These are phyloP conservation scores for Serpula lacrymans DNA, from an alignment of 768 basidiomycete species.

Conservation along the genomic window DNA sequence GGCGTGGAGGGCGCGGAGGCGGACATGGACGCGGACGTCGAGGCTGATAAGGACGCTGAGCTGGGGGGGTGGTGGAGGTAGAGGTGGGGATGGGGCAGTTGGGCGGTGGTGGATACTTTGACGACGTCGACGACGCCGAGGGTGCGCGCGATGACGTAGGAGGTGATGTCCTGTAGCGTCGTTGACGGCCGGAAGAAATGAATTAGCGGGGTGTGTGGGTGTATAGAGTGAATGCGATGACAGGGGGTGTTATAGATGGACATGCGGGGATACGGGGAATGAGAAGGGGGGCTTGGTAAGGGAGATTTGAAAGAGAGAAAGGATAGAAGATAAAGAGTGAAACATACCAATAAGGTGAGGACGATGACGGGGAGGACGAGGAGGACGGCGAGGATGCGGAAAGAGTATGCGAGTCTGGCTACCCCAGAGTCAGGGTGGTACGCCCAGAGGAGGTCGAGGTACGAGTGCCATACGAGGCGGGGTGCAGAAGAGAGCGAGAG, in stretches of 20 bases:
- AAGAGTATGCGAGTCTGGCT: slow-evolving; percentile 55
- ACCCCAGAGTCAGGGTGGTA: slow-evolving; percentile 69
- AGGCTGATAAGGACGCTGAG: slow-evolving; percentile 12
- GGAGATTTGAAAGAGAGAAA: slow-evolving; percentile 7
- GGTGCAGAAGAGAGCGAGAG: slow-evolving; percentile 32
- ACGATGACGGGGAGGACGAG: slow-evolving; percentile 47
- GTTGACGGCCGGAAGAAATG: background rate
- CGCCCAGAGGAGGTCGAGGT: slow-evolving; percentile 60
- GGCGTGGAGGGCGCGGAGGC: background rate
- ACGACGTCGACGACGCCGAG: slow-evolving; percentile 74
- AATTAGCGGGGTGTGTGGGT: slow-evolving; percentile 4
- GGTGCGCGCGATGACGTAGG: slow-evolving; percentile 80
- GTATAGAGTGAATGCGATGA: slow-evolving; percentile 2
- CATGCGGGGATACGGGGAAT: slow-evolving; percentile 16
- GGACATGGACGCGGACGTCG: slow-evolving; percentile 5
- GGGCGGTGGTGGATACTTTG: slow-evolving; percentile 70
- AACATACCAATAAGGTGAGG: slow-evolving; percentile 63
- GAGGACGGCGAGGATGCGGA: slow-evolving; percentile 60
- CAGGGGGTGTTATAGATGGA: slow-evolving; percentile 6
- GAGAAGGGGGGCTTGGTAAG: slow-evolving; percentile 3
- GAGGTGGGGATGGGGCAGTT: slow-evolving; percentile 29
- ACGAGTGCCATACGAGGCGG: slow-evolving; percentile 51
- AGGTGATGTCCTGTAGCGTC: slow-evolving; percentile 77
- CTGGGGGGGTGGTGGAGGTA: slow-evolving; percentile 25
- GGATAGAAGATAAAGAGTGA: slow-evolving; percentile 6